phyloP scores from a whole-genome alignment of 192 early-diverging fungal species.

The Spizellomyces sp. region DNA sequence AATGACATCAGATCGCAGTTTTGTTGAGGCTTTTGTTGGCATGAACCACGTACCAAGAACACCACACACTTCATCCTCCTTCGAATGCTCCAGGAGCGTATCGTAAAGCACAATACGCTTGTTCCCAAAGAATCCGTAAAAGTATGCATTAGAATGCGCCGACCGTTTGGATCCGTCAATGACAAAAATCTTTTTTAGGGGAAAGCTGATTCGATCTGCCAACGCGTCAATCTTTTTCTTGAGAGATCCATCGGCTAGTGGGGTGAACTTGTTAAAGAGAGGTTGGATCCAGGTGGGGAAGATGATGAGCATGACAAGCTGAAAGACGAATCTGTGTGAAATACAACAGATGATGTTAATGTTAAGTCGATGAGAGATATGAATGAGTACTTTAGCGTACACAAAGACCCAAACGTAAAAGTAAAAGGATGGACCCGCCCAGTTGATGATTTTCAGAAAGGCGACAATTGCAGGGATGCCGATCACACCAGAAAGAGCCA shows the following conservation, averaged over 20 bases:
- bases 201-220: constrained; percentile 81
- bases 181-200: constrained; percentile 92
- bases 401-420: constrained; percentile 91
- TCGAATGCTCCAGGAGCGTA: constrained; percentile 84
- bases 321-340: constrained; percentile 42
- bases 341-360: neutral
- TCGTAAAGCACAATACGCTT: constrained; percentile 97
- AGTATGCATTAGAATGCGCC: constrained; percentile 94
- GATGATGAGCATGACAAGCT: constrained; percentile 59
- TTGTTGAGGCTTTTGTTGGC: neutral
- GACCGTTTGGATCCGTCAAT: constrained; percentile 91
- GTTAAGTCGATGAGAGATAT: neutral
- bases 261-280: constrained; percentile 95
- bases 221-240: constrained; percentile 78
- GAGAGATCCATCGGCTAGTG: constrained; percentile 81
- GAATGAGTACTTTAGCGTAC: constrained; percentile 42
- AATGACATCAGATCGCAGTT: neutral
- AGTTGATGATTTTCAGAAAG: constrained; percentile 81
- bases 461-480: constrained; percentile 78
- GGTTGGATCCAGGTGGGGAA: constrained; percentile 97
- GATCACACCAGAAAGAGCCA: constrained; percentile 69
- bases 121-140: constrained; percentile 94
- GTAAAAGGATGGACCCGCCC: constrained; percentile 82
- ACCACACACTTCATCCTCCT: constrained; percentile 86
- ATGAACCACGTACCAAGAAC: constrained; percentile 70